Evolutionary conservation across 2,329 filamentous ascomycete species (phyloP).

Genomic region (Ceratocystis alfenasii): DNA sequence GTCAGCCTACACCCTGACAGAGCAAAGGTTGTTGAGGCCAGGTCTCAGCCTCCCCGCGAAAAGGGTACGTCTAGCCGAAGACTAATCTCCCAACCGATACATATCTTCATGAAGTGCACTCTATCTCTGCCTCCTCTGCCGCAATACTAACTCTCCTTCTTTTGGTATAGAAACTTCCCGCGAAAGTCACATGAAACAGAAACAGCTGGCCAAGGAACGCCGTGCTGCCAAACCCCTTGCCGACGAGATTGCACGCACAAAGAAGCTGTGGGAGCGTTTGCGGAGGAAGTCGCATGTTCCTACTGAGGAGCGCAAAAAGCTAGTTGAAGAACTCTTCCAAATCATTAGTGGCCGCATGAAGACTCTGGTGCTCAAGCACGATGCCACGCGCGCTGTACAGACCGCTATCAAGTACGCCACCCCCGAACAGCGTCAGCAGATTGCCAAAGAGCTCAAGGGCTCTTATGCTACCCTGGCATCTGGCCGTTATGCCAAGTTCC

Average conservation of each 20-base stretch:
- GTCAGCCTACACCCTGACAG: constrained; percentile 34
- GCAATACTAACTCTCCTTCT: neutral
- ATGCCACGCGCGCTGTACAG: constrained; percentile 91
- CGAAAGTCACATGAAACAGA: constrained; percentile 89
- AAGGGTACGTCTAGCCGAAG: constrained; percentile 17
- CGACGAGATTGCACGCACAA: constrained; percentile 74
- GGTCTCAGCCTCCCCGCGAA: constrained; percentile 21
- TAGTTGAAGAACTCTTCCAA: constrained; percentile 78
- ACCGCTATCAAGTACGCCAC: constrained; percentile 94
- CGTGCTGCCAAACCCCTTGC: constrained; percentile 88
- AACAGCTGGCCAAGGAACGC: constrained; percentile 72
- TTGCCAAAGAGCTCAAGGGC: constrained; percentile 75
- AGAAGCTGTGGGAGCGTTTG: constrained; percentile 94
- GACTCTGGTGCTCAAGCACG: constrained; percentile 97
- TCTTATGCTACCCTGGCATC: constrained; percentile 77
- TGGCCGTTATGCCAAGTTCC: constrained; percentile 93
- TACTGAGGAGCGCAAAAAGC: constrained; percentile 71
- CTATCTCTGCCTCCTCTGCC: neutral
- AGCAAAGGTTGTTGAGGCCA: constrained; percentile 29
- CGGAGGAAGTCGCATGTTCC: constrained; percentile 88
- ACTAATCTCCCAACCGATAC: neutral
- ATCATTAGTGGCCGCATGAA: constrained; percentile 86
- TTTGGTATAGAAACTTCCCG: constrained; percentile 52
- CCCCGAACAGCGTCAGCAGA: constrained; percentile 69
- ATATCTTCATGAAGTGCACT: neutral